Base-by-base conservation (phyloP, 2,329 filamentous ascomycete genomes). In the Niveomyces coronatus region DNA sequence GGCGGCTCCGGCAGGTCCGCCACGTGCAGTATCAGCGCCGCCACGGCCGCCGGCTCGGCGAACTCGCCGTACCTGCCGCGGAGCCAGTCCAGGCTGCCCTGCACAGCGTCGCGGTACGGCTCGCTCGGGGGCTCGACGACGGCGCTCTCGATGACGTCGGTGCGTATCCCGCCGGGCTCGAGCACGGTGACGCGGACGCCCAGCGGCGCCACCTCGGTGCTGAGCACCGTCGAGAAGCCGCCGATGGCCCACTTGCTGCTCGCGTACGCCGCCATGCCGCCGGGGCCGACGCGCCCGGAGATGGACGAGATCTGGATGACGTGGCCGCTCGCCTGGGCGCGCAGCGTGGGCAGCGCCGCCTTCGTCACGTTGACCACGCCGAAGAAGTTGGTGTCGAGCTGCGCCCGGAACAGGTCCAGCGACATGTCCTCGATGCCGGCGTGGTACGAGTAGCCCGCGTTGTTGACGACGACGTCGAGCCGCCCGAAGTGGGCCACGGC, bases 321-420 rank as follows among this genome's bases (percentile, higher is more conserved):
- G 17, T 56, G 51, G 44, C 56, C 42, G 2, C 45, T 47, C 3
- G 47, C 43, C 41, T 53, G 54, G 17, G 45, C 35, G 1, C 59
- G 49, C 45, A 65, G 46, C 0, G 60, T 49, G 3, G 59, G 54
- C 4, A 63, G 42, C 2, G 56, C 57, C 4, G 60, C 60, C 6
- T 57, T 62, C 5, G 71, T 76, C 1, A 76, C 66, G 31, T 70
- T 61, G 4, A 77, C 51, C 1, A 75, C 53, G 3, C 75, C 74
- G 40, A 72, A 75, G 49, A 77, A 70, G 47, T 79, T 79, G 42
- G 72, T 64, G 35, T 79, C 70, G 53, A 79, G 66, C 47, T 77
- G 68, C 3, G 52, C 62, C 2, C 65, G 60, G 29, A 71, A 65
- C 20, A 73, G 62, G 3, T 60, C 49, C 2, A 74, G 61, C 1